These are phyloP conservation scores for Biscutella laevigata DNA, from an alignment of 441 rosid genomes.

Conservation along the genomic window DNA sequence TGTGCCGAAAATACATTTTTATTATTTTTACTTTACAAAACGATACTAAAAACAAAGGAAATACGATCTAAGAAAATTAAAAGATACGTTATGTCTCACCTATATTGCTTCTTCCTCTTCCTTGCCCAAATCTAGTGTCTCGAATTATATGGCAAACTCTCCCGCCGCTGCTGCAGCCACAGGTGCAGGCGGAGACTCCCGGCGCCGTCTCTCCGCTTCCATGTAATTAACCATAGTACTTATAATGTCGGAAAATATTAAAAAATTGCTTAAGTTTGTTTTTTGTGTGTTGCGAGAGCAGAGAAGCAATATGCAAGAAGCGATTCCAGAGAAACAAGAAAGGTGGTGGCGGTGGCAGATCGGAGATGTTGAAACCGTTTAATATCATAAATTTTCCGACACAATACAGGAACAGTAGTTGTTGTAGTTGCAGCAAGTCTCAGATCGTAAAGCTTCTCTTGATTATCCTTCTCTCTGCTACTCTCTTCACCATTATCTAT, in stretches of 20 bases:
- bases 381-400: slow-evolving; percentile 28
- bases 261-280: neutral
- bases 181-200: slow-evolving; percentile 19
- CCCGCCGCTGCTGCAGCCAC: slow-evolving; percentile 19
- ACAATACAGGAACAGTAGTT: slow-evolving; percentile 35
- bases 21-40: neutral
- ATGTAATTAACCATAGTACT: slow-evolving; percentile 10
- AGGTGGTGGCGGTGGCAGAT: slow-evolving; percentile 31
- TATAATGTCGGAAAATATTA: neutral
- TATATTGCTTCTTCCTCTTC: slow-evolving; percentile 32
- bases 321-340: slow-evolving; percentile 40
- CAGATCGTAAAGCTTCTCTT: slow-evolving; percentile 47
- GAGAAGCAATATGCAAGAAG: slow-evolving; percentile 65
- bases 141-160: slow-evolving; percentile 23
- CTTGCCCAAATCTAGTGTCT: slow-evolving; percentile 21
- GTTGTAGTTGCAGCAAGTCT: slow-evolving; percentile 46
- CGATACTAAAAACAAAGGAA: slow-evolving; percentile 7
- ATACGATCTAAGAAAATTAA: slow-evolving; percentile 32
- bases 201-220: slow-evolving; percentile 26
- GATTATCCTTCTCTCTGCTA: slow-evolving; percentile 39
- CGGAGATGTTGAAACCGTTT: slow-evolving; percentile 36
- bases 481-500: slow-evolving; percentile 38
- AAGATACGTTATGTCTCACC: slow-evolving; percentile 36
- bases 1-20: slow-evolving; percentile 8
- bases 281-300: slow-evolving; percentile 28